phyloP scores from a whole-genome alignment of 768 basidiomycete genomes.

The Mycena albidolilacea region DNA sequence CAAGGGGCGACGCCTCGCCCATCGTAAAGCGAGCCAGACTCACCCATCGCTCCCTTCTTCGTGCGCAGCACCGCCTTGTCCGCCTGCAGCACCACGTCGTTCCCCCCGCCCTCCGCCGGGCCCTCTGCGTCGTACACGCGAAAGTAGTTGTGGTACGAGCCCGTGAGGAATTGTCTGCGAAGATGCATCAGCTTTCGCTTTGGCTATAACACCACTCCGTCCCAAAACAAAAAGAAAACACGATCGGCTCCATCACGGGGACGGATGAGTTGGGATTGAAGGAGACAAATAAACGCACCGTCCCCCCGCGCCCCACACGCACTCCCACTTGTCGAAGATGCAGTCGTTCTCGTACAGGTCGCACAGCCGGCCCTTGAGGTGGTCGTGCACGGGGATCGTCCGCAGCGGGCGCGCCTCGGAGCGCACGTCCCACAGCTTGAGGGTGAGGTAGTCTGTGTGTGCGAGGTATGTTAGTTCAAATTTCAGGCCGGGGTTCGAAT shows the following conservation, averaged over 20 bases:
- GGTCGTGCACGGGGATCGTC: slow-evolving; percentile 98
- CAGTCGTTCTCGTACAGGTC: slow-evolving; percentile 99
- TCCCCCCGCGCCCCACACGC: slow-evolving; percentile 97
- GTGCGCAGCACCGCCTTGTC: slow-evolving; percentile 99
- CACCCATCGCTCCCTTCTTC: slow-evolving; percentile 75
- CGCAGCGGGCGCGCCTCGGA: slow-evolving; percentile 97
- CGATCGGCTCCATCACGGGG: no score
- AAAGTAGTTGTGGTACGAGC: slow-evolving; percentile 99
- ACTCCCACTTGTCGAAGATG: slow-evolving; percentile 99
- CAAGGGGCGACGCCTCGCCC: no score
- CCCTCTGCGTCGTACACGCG: slow-evolving; percentile 95
- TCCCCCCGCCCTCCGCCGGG: slow-evolving; percentile 52
- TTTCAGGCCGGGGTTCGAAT: no score
- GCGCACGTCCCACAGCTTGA: slow-evolving; percentile 99
- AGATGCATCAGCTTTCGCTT: neutral
- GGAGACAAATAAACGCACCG: slow-evolving; percentile 68
- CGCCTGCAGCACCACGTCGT: slow-evolving; percentile 95
- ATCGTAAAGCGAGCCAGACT: neutral
- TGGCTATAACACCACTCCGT: neutral
- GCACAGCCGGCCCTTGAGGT: slow-evolving; percentile 97
- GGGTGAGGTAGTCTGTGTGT: slow-evolving; percentile 85
- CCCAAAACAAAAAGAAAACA: neutral
- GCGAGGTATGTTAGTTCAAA: neutral
- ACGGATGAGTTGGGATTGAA: neutral
- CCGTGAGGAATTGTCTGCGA: slow-evolving; percentile 92